Evolutionary conservation across 805 yeast genomes (phyloP), one percentile per base, ranked within the genome.

Genomic region (Sugiyamaella chiloensis): DNA sequence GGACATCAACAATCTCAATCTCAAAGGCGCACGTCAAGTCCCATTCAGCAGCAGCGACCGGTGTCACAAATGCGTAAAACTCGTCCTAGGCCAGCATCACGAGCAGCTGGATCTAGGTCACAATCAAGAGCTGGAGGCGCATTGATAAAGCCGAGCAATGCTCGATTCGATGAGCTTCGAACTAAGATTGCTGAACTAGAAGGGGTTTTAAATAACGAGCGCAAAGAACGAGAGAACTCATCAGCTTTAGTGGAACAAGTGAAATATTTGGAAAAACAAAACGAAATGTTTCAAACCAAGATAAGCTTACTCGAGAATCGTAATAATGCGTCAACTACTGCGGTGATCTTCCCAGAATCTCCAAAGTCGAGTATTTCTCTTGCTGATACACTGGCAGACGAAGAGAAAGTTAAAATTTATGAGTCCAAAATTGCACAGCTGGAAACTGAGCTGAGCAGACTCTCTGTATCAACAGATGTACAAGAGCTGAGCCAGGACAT

Each of bases 171-270:
- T 16, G 63, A 58, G 29, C 55, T 60, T 31, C 57, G 57, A 48
- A 27, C 44, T 20, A 60, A 60, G 47, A 56, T 60, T n/a, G 20
- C 48, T 24, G 61, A 60, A 46, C 58, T 60, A 19, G 63, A 60
- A 41, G 55, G 52, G 32, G 60, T 59, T 9, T 52, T 60, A 35
- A 53, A 54, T 41, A 51, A 47, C 6, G 61, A 58, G 20, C 47
- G 53, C 7, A 42, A 42, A 7, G 63, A 59, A 11, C 50, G 60
- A 16, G 54, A 55, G 45, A 50, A 43, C 4, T 51, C 52, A 21
- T 24, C 46, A n/a, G 32, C 26, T 8, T 50, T 43, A 34, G 50
- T 53, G 1, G 61, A 57, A 16, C 59, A 58, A 30, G 48, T 59
- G 26, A 34, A 49, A 6, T 41, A 30, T 19, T 53, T 60, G 16